A percentile compares a stretch with the other conserved stretches of the same genome.
Conservation (phyloP, 495 filamentous ascomycete genomes). For the Trichoderma orchidacearum region DNA sequence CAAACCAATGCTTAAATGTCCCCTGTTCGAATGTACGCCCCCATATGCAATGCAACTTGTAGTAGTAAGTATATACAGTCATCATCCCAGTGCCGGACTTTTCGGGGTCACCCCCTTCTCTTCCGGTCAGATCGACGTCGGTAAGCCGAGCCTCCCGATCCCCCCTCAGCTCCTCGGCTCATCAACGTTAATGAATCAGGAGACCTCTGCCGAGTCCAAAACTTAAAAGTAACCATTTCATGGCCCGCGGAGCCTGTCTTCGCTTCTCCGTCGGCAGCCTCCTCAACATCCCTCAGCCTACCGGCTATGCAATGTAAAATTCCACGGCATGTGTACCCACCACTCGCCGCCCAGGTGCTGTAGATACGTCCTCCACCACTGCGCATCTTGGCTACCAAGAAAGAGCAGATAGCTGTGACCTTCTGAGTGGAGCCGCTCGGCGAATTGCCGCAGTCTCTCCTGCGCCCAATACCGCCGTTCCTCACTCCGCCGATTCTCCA, state of each 20-base stretch:
- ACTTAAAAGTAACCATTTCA: background rate
- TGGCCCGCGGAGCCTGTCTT: background rate
- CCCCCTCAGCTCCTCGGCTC: background rate
- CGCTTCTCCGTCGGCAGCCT: background rate
- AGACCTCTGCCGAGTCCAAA: background rate
- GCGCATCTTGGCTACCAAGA: background rate
- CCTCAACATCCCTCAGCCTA: background rate
- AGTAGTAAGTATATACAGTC: too few species aligned
- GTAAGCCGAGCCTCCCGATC: background rate
- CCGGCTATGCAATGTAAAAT: background rate
- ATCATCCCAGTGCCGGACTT: too few species aligned
- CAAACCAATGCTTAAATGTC: too few species aligned
- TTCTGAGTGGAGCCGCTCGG: background rate
- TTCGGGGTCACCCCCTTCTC: too few species aligned
- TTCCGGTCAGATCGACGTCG: too few species aligned
- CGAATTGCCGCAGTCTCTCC: background rate
- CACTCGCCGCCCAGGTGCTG: background rate
- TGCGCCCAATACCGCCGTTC: background rate
- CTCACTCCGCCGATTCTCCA: background rate
- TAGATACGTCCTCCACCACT: background rate
- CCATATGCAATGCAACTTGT: too few species aligned
- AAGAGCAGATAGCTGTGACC: slow-evolving; percentile 1
- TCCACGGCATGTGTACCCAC: slow-evolving; percentile 1
- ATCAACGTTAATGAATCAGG: background rate
- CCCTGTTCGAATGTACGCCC: too few species aligned